phyloP scores from a whole-genome alignment of 2,329 filamentous ascomycete genomes.

The Lachnellula cervina region DNA sequence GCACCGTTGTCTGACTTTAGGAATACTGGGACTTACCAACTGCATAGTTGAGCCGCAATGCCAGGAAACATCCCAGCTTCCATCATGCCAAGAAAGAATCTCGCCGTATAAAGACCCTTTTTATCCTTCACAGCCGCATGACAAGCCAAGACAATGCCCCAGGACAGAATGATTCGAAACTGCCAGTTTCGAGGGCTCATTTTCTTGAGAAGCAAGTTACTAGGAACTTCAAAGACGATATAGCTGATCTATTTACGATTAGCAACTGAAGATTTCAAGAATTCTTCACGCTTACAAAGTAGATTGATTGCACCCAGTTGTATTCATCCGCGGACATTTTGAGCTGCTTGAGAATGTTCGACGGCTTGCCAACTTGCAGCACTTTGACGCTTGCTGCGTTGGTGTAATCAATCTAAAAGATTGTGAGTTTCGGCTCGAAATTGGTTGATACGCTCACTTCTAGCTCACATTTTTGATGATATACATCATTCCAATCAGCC shows the following conservation, averaged over 20 bases:
- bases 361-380: slow-evolving; percentile 36
- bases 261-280: background rate
- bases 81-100: slow-evolving; percentile 39
- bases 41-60: slow-evolving; percentile 38
- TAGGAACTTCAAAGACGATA: slow-evolving; percentile 38
- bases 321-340: slow-evolving; percentile 38
- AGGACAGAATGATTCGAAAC: slow-evolving; percentile 34
- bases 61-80: slow-evolving; percentile 42
- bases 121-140: slow-evolving; percentile 37
- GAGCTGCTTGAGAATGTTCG: slow-evolving; percentile 36
- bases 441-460: background rate
- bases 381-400: slow-evolving; percentile 40
- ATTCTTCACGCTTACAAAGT: slow-evolving; percentile 30
- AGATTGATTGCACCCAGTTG: slow-evolving; percentile 38
- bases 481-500: slow-evolving; percentile 38
- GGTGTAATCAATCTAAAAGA: slow-evolving; percentile 33
- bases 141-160: slow-evolving; percentile 37
- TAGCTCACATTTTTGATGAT: slow-evolving; percentile 37
- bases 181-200: slow-evolving; percentile 35
- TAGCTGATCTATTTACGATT: slow-evolving; percentile 32
- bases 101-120: slow-evolving; percentile 34
- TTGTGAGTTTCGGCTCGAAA: background rate
- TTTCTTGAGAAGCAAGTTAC: slow-evolving; percentile 36
- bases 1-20: too few species aligned
- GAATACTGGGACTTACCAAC: slow-evolving; percentile 29